Evolutionary conservation across 208 protist genomes (phyloP).

Genomic region (Leishmania amazonensis): DNA sequence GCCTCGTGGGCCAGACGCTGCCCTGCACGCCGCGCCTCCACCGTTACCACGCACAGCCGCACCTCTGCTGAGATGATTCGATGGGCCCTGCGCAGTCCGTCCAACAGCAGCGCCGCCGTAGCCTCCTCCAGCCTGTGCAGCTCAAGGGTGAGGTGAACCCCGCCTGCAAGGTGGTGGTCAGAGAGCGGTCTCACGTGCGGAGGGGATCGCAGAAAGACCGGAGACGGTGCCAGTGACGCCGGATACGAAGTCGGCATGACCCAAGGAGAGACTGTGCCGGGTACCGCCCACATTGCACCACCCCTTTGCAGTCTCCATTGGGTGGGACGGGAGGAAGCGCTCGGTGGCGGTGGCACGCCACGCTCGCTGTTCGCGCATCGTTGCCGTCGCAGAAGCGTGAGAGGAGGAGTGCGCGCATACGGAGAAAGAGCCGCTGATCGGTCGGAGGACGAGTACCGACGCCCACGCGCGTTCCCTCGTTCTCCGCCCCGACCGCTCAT

Average conservation of each 20-base stretch:
- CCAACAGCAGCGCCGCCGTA: constrained; percentile 19
- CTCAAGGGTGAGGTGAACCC: constrained; percentile 33
- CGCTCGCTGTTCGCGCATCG: neutral
- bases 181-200: neutral
- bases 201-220: neutral
- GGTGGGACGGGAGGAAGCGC: neutral
- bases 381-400: neutral
- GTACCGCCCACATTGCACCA: constrained; percentile 1
- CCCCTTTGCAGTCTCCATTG: neutral
- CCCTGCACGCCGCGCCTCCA: constrained; percentile 21
- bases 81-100: constrained; percentile 21
- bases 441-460: neutral
- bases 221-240: neutral
- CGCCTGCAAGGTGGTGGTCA: neutral
- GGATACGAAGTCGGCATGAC: neutral
- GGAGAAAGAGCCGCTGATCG: constrained; percentile 1
- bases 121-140: constrained; percentile 31
- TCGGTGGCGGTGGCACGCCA: neutral
- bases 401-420: neutral
- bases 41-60: constrained; percentile 19
- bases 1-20: constrained; percentile 17
- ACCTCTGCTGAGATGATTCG: constrained; percentile 18
- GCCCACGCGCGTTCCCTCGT: neutral
- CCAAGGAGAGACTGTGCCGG: neutral
- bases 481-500: neutral